Evolutionary conservation across 176 grass and related monocot genomes (phyloP).

Genomic region (Poa pratensis): DNA sequence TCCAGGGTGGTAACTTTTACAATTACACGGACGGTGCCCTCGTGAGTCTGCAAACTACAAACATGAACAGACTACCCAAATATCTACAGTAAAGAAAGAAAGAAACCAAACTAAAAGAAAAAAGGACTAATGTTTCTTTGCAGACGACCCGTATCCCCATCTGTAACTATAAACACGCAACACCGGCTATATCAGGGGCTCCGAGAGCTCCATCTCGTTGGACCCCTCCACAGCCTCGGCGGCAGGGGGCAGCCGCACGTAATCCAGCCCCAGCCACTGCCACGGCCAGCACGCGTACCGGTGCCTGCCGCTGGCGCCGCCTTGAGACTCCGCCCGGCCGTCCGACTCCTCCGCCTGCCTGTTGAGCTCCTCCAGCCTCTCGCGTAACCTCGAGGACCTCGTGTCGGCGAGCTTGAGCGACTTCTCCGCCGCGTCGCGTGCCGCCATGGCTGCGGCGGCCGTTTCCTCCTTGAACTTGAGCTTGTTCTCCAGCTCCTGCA

Average conservation of each 20-base stretch:
- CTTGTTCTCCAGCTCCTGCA: constrained; percentile 84
- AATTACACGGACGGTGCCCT: constrained; percentile 28
- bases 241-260: constrained; percentile 50
- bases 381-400: constrained; percentile 71
- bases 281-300: constrained; percentile 97
- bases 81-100: constrained; percentile 39
- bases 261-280: constrained; percentile 94
- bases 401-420: constrained; percentile 75
- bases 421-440: constrained; percentile 84
- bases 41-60: constrained; percentile 19
- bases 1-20: constrained; percentile 38
- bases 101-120: constrained; percentile 15
- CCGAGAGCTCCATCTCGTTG: constrained; percentile 94
- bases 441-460: constrained; percentile 75
- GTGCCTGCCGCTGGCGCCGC: constrained; percentile 35
- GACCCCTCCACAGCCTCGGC: constrained; percentile 45
- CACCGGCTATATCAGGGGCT: constrained; percentile 69
- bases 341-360: constrained; percentile 80
- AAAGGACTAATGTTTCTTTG: not conserved
- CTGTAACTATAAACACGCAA: constrained; percentile 30
- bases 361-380: constrained; percentile 86
- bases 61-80: constrained; percentile 38
- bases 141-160: not conserved
- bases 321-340: not conserved
- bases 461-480: constrained; percentile 99